These are phyloP conservation scores for Saccharomycopsis synnaedendra DNA, from an alignment of 805 yeast species.

Conservation along the genomic window DNA sequence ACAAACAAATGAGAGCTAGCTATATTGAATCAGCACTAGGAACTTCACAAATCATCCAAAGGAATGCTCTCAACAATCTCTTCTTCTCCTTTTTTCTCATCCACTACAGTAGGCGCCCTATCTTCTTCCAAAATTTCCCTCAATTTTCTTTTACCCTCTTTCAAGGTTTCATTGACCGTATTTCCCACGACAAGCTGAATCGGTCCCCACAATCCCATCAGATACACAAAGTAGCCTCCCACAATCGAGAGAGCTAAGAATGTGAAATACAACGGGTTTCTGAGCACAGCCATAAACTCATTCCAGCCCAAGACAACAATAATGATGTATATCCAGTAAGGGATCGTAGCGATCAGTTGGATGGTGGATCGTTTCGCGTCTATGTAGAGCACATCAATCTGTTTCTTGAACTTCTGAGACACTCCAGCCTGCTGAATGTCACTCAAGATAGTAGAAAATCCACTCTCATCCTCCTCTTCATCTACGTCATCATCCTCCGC, in stretches of 20 bases:
- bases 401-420: constrained; percentile 51
- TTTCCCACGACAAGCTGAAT: constrained; percentile 48
- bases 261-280: constrained; percentile 76
- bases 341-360: constrained; percentile 68
- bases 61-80: constrained; percentile 8
- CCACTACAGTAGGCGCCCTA: neutral
- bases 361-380: constrained; percentile 85
- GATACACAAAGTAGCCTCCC: constrained; percentile 55
- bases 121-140: constrained; percentile 12
- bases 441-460: constrained; percentile 30
- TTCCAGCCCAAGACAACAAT: constrained; percentile 86
- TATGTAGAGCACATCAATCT: constrained; percentile 66
- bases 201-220: constrained; percentile 67
- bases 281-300: constrained; percentile 77
- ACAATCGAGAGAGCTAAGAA: constrained; percentile 47
- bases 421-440: constrained; percentile 48
- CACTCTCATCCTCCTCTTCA: constrained; percentile 18
- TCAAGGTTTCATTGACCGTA: constrained; percentile 43
- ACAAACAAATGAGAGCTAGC: neutral
- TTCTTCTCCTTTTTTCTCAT: neutral
- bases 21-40: neutral
- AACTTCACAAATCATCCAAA: constrained; percentile 5
- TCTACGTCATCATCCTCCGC: constrained; percentile 19
- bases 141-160: constrained; percentile 33
- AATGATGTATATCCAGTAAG: constrained; percentile 67